Percentiles rank a stretch among this genome's conserved stretches.
phyloP scores from a whole-genome alignment of 805 yeast species.

The Wickerhamomyces sydowiorum region DNA sequence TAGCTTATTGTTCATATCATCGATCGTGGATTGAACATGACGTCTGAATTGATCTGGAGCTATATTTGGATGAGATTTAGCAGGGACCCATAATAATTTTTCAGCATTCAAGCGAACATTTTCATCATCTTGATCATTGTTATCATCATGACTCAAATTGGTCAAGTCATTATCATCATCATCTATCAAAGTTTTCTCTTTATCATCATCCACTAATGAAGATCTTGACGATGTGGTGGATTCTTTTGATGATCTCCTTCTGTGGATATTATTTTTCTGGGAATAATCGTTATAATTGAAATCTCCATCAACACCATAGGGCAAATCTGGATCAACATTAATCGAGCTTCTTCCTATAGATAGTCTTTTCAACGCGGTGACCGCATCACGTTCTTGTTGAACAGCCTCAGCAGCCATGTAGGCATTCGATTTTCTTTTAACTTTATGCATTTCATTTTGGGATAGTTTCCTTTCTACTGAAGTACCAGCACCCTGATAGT shows the following conservation, averaged over 20 bases:
- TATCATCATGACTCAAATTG: conserved; percentile 6
- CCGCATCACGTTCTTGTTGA: conserved; percentile 68
- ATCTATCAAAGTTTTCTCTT: conserved; percentile 7
- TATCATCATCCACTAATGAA: conserved; percentile 5
- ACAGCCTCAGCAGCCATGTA: conserved; percentile 69
- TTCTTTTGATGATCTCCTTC: conserved; percentile 11
- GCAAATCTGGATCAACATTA: conserved; percentile 68
- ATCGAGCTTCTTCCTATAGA: conserved; percentile 55
- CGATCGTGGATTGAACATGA: conserved; percentile 47
- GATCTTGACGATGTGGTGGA: conserved; percentile 13
- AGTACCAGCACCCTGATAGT: no score
- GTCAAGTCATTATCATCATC: conserved; percentile 3
- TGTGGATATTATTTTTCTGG: conserved; percentile 14
- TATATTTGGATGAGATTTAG: conserved; percentile 88
- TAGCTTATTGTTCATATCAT: conserved; percentile 18
- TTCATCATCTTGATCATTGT: conserved; percentile 3
- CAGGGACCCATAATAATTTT: conserved; percentile 89
- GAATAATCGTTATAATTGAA: conserved; percentile 24
- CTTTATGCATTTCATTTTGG: conserved; percentile 3
- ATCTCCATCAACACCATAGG: conserved; percentile 32
- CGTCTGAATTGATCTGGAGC: conserved; percentile 81
- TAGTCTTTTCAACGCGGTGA: conserved; percentile 66
- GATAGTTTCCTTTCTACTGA: neutral
- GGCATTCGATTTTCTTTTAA: conserved; percentile 38
- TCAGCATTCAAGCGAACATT: conserved; percentile 29